phyloP scores from a whole-genome alignment of 371 early-diverging fungal genomes.

The Mortierella sp. region DNA sequence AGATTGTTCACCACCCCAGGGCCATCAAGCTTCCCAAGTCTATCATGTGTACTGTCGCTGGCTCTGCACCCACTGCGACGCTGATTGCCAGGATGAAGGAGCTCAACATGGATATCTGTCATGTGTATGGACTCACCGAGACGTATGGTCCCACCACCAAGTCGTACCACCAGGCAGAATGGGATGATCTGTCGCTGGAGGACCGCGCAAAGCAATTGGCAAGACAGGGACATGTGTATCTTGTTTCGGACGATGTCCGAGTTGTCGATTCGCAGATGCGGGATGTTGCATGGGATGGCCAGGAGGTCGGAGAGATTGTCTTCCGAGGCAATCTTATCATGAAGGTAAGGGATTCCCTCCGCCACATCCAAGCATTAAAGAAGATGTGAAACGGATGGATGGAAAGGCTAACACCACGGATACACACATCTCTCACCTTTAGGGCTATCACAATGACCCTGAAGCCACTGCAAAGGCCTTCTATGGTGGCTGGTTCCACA shows the following conservation, averaged over 20 bases:
- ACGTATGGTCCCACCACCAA: constrained; percentile 66
- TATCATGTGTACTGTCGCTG: constrained; percentile 66
- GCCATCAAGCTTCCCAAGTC: constrained; percentile 57
- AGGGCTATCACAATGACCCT: constrained; percentile 64
- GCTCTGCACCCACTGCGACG: constrained; percentile 68
- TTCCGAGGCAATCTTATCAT: constrained; percentile 73
- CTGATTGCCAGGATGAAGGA: constrained; percentile 61
- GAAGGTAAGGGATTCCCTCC: constrained; percentile 62
- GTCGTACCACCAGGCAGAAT: constrained; percentile 42
- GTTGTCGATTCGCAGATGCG: constrained; percentile 63
- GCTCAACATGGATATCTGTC: constrained; percentile 66
- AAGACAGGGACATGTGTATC: constrained; percentile 67
- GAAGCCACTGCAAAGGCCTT: constrained; percentile 73
- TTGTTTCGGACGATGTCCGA: constrained; percentile 67
- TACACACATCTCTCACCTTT: neutral
- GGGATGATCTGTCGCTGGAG: constrained; percentile 49
- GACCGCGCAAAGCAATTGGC: constrained; percentile 60
- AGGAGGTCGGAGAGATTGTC: constrained; percentile 72
- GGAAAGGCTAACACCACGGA: neutral
- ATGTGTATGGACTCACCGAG: constrained; percentile 80
- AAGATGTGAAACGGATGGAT: neutral
- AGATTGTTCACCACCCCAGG: constrained; percentile 65
- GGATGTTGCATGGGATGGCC: constrained; percentile 68
- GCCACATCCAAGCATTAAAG: neutral
- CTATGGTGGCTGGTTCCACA: constrained; percentile 71